Percentiles rank a stretch among this genome's conserved stretches.
phyloP scores from a whole-genome alignment of 768 basidiomycete species.

The Collybia mongolica region DNA sequence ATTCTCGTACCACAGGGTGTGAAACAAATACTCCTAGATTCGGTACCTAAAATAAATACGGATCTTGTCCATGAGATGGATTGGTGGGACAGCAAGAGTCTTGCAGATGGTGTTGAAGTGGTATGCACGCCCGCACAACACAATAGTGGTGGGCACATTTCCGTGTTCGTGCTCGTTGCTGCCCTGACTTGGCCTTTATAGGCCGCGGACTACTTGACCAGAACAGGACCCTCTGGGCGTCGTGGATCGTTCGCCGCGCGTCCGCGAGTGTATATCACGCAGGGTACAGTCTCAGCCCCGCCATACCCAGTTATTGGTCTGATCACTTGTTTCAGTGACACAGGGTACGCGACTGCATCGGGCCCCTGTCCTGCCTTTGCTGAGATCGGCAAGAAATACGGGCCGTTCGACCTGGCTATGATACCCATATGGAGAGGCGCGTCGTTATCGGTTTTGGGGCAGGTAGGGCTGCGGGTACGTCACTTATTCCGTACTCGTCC shows the following conservation, averaged over 20 bases:
- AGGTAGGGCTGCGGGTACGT: too few species aligned
- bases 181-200: constrained; percentile 50
- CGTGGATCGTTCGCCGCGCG: constrained; percentile 54
- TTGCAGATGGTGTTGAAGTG: constrained; percentile 23
- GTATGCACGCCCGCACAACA: background rate
- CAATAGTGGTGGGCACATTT: constrained; percentile 33
- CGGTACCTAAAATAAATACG: constrained; percentile 32
- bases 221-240: constrained; percentile 62
- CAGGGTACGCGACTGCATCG: constrained; percentile 52
- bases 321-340: constrained; percentile 64
- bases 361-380: constrained; percentile 69
- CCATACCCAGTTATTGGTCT: constrained; percentile 42
- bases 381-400: constrained; percentile 63
- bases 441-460: too few species aligned
- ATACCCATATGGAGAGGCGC: constrained; percentile 48
- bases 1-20: too few species aligned
- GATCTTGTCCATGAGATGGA: constrained; percentile 48
- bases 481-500: too few species aligned
- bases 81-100: constrained; percentile 58
- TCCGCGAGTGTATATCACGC: constrained; percentile 3
- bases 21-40: constrained; percentile 14
- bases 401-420: constrained; percentile 65
- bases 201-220: constrained; percentile 48
- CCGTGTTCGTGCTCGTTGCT: constrained; percentile 49
- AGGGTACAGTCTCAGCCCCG: constrained; percentile 26